Base-by-base conservation (phyloP, 2,329 filamentous ascomycete species). In the Colletotrichum sidae region DNA sequence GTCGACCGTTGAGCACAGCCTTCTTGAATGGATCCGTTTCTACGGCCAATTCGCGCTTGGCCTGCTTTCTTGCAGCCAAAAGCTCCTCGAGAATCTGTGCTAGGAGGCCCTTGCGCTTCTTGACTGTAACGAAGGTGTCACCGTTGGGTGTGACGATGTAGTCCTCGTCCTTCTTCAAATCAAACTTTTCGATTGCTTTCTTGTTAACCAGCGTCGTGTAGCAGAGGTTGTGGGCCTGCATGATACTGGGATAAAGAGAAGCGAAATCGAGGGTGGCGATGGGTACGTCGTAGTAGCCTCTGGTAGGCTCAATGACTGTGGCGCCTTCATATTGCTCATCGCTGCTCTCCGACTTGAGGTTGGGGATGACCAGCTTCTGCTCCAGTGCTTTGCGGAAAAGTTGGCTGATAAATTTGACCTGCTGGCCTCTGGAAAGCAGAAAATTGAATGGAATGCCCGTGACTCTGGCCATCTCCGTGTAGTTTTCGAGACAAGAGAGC, bases 401-500 rank as follows among this genome's bases (percentile, higher is more conserved):
- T 75, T 99, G 96, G 76, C 94, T 98, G 80, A 99, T 88, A 80
- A 99, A 99, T 74, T 97, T 97, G 76, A 99, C 90, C 78, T 99
- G 96, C 77, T 99, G 96, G 49, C 96, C 96, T 74, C 94, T 90
- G 33, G 96, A 89, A 2, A 99, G 86, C 49, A 99, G 85, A 74
- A 91, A 97, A 75, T 97, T 98, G 83, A 99, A 99, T 0, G 96
- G 96, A 5, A 99, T 95, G 72, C 96, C 96, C 34, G 96, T 99
- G 79, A 99, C 96, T 88, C 96, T 96, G 63, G 96, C 95, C 96
- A 99, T 99, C 80, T 99, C 96, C 0, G 96, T 98, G 74, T 98
- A 98, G 76, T 99, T 99, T 79, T 97, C 92, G n/a, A 99, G 84
- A 79, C 96, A 98, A 75, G 97, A 98, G 34, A 99, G 84, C 78